Evolutionary conservation across 345 rosid species (phyloP), one percentile per base, ranked within the genome.

Genomic region (Lenwebbia sp.): DNA sequence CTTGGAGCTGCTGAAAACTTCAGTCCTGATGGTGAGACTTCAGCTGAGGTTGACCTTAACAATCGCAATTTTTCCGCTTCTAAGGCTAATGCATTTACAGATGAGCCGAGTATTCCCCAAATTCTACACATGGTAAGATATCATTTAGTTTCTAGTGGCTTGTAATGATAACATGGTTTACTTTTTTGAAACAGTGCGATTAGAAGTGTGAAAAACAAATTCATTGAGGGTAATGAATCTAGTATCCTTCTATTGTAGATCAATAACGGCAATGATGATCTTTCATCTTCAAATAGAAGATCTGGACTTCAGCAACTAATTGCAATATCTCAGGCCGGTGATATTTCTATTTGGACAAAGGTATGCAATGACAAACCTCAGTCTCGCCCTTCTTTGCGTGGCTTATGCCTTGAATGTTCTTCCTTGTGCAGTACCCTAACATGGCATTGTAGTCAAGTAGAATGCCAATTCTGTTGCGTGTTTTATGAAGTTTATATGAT

Each of bases 61-160:
- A 90, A 89, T 84, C 89, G 86, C 83, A 94, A 90, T 78, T 91
- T 90, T 78, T 75, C 95, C 50, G 88, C 92, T 83, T 83, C 93
- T 83, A 95, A 92, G 93, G 90, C 90, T 65, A 92, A 88, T 89
- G 86, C 86, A 83, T 86, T 89, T 51, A 96, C 93, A 83, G 86
- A 92, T n/a, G 95, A 94, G 52, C 98, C 98, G 87, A 96, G 99
- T 92, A 94, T 97, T 89, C 98, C 99, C 83, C 99, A 97, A 92
- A 92, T 96, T 93, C 96, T 97, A 89, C 97, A 97, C 90, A 89
- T 91, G 97, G 99, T 97, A 84, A 92, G 94, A 37, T 70, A 85
- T 70, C 81, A 19, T 70, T 70, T 33, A 70, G 78, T 70, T 70
- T 70, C 25, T 70, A 33, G 81, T 70, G 47, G 78, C 81, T 70